Base-by-base conservation (phyloP, 179 eudicot species). In the Drosera spatulata region DNA sequence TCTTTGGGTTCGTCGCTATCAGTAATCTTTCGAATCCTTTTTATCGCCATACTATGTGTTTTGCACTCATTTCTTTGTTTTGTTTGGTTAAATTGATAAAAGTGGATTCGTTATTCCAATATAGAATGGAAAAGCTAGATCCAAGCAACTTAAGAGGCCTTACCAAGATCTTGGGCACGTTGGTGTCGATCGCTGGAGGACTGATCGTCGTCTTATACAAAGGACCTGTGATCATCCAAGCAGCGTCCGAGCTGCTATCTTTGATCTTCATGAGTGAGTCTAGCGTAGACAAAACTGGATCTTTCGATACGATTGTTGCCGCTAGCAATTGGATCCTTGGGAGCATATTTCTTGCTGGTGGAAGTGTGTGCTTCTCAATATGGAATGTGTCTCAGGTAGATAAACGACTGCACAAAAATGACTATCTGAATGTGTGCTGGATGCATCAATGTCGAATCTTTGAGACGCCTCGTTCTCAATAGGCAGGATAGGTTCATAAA, bases 131-230 rank as follows among this genome's bases (percentile, higher is more conserved):
- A 72, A 70, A 67, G 52, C 13, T 70, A 58, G 74, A 75, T 50
- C 53, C 75, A 22, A 75, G 71, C 60, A 84, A 82, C 67, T 54
- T 59, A 61, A 82, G 76, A 68, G 79, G 74, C 59, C 67, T 58
- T 55, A 80, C 82, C 7, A 84, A 84, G 68, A 60, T 82, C 40
- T 13, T 75, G 47, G 91, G 91, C 58, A 82, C 91, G 40, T 10
- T 77, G 10, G 74, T 84, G 6, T 84, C 91, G 3, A 73, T 84
- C 61, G 54, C 70, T 7, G 91, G 91, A 7, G 91, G 87, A 52
- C 69, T 84, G 50, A 61, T 84, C 9, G 91, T 84, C 4, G 77
- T 83, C 41, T 70, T 84, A 33, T 82, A 77, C 65, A 71, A 73
- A 50, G 90, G 90, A 41, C 78, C 80, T 15, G 49, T 81, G 58